Percentiles rank a stretch among this genome's conserved stretches.
Evolutionary conservation across 495 filamentous ascomycete genomes (phyloP).

Genomic region (Penicillium paxilli): DNA sequence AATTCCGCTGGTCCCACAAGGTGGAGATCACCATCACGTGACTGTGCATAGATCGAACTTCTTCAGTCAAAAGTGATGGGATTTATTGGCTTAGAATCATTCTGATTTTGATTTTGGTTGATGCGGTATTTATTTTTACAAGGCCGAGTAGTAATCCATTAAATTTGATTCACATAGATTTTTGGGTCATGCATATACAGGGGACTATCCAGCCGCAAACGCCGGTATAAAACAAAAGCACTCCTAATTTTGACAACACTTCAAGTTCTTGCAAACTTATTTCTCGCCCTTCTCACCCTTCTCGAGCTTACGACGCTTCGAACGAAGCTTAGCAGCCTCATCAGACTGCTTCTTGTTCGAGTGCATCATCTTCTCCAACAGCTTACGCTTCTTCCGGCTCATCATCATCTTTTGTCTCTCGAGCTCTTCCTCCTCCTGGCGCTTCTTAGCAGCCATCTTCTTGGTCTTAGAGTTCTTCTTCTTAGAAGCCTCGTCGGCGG

Average conservation of each 20-base stretch:
- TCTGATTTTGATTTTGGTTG: not conserved
- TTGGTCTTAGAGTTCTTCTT: conserved; percentile 65
- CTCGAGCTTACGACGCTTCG: conserved; percentile 87
- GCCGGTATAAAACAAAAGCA: conserved; percentile 14
- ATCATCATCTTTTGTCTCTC: conserved; percentile 92
- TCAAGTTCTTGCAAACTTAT: conserved; percentile 25
- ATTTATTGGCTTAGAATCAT: not conserved
- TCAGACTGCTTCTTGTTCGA: conserved; percentile 81
- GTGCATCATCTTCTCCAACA: conserved; percentile 90
- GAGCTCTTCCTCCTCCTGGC: conserved; percentile 77
- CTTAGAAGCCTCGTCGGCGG: conserved; percentile 43
- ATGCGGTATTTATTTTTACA: no score
- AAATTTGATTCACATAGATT: conserved; percentile 22
- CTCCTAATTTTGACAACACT: conserved; percentile 12
- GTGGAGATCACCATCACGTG: conserved; percentile 4
- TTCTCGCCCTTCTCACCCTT: conserved; percentile 49
- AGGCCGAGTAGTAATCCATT: conserved; percentile 1
- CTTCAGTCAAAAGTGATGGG: no score
- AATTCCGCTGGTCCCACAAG: conserved; percentile 3
- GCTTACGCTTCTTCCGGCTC: conserved; percentile 85
- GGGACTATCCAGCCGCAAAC: conserved; percentile 26
- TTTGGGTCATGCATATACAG: conserved; percentile 29
- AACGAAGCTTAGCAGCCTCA: conserved; percentile 70
- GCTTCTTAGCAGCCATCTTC: conserved; percentile 65
- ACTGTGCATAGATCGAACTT: not conserved